Conservation (phyloP, 225 moss, liverwort and hornwort species). For the Asterella californica region DNA sequence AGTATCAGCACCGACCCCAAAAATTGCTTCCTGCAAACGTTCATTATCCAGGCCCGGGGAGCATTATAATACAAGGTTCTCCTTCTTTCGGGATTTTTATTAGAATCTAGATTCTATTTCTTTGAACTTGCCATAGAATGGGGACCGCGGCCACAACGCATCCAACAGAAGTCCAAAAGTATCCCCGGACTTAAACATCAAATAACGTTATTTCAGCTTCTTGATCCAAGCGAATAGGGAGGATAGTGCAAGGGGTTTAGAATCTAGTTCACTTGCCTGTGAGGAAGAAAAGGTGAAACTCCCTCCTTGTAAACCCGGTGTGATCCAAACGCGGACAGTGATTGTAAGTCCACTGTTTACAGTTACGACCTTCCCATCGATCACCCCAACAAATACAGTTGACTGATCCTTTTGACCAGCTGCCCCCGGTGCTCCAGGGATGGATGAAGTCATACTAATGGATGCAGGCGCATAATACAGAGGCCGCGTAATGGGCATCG, state of each 20-base stretch:
- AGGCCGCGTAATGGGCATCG: conserved; percentile 69
- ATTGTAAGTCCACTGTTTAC: conserved; percentile 58
- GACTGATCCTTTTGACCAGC: conserved; percentile 52
- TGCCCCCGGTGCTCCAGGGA: conserved; percentile 36
- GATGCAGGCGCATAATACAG: conserved; percentile 81
- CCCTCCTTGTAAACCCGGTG: conserved; percentile 54
- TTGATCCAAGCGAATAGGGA: too few species aligned
- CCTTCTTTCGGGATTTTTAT: too few species aligned
- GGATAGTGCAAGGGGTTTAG: neutral
- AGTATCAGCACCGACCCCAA: conserved; percentile 63
- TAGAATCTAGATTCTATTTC: too few species aligned
- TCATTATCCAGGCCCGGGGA: neutral
- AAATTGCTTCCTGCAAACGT: conserved; percentile 56
- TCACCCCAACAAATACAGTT: conserved; percentile 57
- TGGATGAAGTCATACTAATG: conserved; percentile 56
- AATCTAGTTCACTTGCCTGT: conserved; percentile 41
- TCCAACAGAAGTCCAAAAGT: neutral
- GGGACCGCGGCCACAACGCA: neutral
- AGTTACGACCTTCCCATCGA: conserved; percentile 67
- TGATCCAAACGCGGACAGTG: conserved; percentile 65
- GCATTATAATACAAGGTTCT: neutral
- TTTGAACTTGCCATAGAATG: neutral
- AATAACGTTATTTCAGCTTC: too few species aligned
- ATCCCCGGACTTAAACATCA: neutral
- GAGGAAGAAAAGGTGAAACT: conserved; percentile 79